Percentiles rank a stretch among this genome's conserved stretches.
These are phyloP conservation scores for Schwanniomyces yamadae DNA, from an alignment of 805 yeast species.

Conservation along the genomic window DNA sequence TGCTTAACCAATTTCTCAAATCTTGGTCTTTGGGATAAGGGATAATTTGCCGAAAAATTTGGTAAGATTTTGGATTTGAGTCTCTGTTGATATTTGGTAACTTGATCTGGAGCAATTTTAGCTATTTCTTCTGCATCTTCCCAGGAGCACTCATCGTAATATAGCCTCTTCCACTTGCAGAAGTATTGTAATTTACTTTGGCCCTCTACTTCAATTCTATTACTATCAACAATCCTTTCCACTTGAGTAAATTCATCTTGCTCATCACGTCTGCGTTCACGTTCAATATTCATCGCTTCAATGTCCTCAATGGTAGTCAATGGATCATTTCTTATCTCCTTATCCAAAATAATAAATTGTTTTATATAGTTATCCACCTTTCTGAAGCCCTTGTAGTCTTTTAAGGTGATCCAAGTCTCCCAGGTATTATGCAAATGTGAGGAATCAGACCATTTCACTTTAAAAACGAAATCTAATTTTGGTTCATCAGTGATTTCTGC, in stretches of 20 bases:
- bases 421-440: constrained; percentile 95
- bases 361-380: constrained; percentile 88
- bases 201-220: constrained; percentile 68
- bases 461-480: constrained; percentile 55
- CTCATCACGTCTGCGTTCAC: constrained; percentile 81
- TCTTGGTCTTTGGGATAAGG: constrained; percentile 67
- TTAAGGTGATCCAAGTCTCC: constrained; percentile 65
- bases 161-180: constrained; percentile 90
- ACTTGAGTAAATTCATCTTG: constrained; percentile 79
- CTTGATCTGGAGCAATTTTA: constrained; percentile 77
- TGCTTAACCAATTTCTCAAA: constrained; percentile 85
- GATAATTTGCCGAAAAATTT: constrained; percentile 72
- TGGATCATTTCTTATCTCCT: constrained; percentile 76
- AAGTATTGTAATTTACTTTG: constrained; percentile 71
- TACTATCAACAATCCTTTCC: constrained; percentile 86
- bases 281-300: constrained; percentile 90
- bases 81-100: constrained; percentile 77
- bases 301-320: constrained; percentile 85
- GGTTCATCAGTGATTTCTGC: constrained; percentile 50
- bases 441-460: constrained; percentile 81
- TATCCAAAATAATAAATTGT: constrained; percentile 69
- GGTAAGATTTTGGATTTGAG: constrained; percentile 84
- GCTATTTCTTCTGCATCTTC: constrained; percentile 90
- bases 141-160: constrained; percentile 97
- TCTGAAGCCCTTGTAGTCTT: constrained; percentile 68